Evolutionary conservation across 208 protist genomes (phyloP).

Genomic region (Acanthamoeba healyi): DNA sequence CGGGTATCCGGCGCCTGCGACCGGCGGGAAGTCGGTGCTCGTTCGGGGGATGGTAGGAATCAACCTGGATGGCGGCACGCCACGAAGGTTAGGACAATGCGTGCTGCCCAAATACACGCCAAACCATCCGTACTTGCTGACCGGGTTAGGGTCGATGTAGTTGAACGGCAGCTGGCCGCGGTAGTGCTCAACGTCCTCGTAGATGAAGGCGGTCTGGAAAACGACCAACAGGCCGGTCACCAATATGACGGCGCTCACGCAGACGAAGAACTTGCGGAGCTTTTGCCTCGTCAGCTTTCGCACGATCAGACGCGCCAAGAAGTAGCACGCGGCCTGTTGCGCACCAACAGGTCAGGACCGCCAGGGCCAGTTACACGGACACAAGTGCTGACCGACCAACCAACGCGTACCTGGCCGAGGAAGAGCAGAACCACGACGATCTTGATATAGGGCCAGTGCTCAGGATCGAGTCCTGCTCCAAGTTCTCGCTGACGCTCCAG

Average conservation of each 20-base stretch:
- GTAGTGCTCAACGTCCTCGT: conserved; percentile 61
- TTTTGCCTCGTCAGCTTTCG: neutral
- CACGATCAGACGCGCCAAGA: conserved; percentile 15
- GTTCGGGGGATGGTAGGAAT: conserved; percentile 1
- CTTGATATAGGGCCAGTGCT: conserved; percentile 55
- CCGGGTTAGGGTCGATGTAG: conserved; percentile 55
- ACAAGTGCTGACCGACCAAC: too few relatives aligned
- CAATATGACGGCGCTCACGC: neutral
- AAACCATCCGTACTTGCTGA: conserved; percentile 3
- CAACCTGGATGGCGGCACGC: neutral
- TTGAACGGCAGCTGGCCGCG: conserved; percentile 55
- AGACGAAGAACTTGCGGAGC: conserved; percentile 40
- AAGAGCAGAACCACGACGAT: conserved; percentile 40
- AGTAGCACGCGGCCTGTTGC: conserved; percentile 35
- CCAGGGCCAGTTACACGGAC: too few relatives aligned
- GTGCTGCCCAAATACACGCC: neutral
- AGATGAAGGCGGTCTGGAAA: conserved; percentile 51
- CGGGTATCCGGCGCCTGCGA: neutral
- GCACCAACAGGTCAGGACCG: neutral
- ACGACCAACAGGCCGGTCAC: neutral
- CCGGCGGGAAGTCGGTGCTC: neutral
- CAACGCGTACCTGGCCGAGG: neutral
- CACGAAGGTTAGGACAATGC: neutral
- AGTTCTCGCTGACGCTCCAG: conserved; percentile 35
- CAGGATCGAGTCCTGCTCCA: neutral